phyloP scores from a whole-genome alignment of 2,329 filamentous ascomycete species.

The Reticulascus tulasneorum region DNA sequence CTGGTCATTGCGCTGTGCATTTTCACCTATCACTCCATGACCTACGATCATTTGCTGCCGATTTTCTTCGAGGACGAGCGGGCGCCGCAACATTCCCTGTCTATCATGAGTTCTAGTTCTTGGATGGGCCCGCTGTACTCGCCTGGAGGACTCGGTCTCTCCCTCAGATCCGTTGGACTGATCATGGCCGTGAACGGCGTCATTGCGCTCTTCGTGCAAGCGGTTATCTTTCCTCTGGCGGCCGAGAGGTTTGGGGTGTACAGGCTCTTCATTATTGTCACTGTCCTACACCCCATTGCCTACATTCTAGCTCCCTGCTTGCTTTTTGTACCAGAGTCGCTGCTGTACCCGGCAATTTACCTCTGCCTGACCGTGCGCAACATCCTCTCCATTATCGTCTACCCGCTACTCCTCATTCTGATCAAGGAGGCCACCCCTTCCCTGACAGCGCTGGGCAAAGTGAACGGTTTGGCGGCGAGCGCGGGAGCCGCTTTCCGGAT shows the following conservation, averaged over 20 bases:
- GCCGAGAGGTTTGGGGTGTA: slow-evolving; percentile 57
- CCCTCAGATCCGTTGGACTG: slow-evolving; percentile 58
- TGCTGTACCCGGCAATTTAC: slow-evolving; percentile 57
- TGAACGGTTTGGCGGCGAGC: slow-evolving; percentile 64
- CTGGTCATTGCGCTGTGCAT: slow-evolving; percentile 80
- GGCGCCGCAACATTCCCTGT: slow-evolving; percentile 29
- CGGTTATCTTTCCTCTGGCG: slow-evolving; percentile 56
- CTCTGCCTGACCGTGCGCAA: slow-evolving; percentile 54
- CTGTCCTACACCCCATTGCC: slow-evolving; percentile 56
- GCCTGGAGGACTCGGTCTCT: slow-evolving; percentile 60
- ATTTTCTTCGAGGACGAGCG: slow-evolving; percentile 86
- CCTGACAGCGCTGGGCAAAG: slow-evolving; percentile 53
- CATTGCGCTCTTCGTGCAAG: slow-evolving; percentile 57
- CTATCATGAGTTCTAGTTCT: slow-evolving; percentile 24
- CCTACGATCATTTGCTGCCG: slow-evolving; percentile 84
- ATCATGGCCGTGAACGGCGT: slow-evolving; percentile 56
- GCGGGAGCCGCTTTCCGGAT: slow-evolving; percentile 65
- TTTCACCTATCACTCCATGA: slow-evolving; percentile 95
- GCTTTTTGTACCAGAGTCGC: slow-evolving; percentile 47
- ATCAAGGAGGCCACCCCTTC: slow-evolving; percentile 63
- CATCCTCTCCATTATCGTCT: slow-evolving; percentile 59
- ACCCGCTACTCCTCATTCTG: slow-evolving; percentile 62
- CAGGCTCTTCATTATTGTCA: slow-evolving; percentile 54
- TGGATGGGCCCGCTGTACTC: slow-evolving; percentile 48
- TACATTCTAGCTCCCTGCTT: slow-evolving; percentile 58